Conservation (phyloP, 768 basidiomycete species). For the Antrodiella citrinella region DNA sequence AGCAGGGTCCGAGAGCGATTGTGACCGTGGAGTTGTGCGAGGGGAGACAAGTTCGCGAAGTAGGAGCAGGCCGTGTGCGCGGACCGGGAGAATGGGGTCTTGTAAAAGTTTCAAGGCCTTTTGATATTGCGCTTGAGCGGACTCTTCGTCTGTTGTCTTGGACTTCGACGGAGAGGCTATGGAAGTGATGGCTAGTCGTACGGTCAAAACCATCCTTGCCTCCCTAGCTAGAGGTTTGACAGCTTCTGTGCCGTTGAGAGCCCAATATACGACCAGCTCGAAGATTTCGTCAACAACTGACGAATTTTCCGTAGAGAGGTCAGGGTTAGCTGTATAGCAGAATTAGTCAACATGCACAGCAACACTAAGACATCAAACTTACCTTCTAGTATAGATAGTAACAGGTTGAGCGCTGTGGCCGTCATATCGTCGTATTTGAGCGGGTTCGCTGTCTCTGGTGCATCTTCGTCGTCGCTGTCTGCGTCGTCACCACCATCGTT, state of each 20-base stretch:
- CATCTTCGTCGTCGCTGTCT: slow-evolving; percentile 45
- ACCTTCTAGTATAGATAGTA: slow-evolving; percentile 89
- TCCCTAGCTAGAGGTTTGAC: slow-evolving; percentile 62
- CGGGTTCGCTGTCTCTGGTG: slow-evolving; percentile 13
- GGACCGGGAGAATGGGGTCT: slow-evolving; percentile 88
- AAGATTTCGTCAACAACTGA: slow-evolving; percentile 70
- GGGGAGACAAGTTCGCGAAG: slow-evolving; percentile 66
- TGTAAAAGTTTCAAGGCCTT: slow-evolving; percentile 82
- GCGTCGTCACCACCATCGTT: slow-evolving; percentile 23
- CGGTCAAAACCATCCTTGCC: slow-evolving; percentile 78
- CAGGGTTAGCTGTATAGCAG: slow-evolving; percentile 35
- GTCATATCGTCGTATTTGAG: slow-evolving; percentile 48
- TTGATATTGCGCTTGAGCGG: slow-evolving; percentile 65
- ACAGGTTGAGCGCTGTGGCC: slow-evolving; percentile 68
- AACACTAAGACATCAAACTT: slow-evolving; percentile 3
- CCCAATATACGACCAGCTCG: slow-evolving; percentile 48
- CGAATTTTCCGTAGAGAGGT: slow-evolving; percentile 48
- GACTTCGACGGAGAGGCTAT: slow-evolving; percentile 17
- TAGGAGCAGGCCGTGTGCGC: slow-evolving; percentile 84
- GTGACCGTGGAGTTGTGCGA: background rate
- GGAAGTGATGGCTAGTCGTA: slow-evolving; percentile 61
- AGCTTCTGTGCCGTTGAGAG: slow-evolving; percentile 37
- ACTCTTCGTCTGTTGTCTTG: slow-evolving; percentile 26
- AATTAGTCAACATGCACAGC: background rate
- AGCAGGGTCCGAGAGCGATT: slow-evolving; percentile 13